Conservation (phyloP, 768 basidiomycete species). For the Leccinum imitatum region DNA sequence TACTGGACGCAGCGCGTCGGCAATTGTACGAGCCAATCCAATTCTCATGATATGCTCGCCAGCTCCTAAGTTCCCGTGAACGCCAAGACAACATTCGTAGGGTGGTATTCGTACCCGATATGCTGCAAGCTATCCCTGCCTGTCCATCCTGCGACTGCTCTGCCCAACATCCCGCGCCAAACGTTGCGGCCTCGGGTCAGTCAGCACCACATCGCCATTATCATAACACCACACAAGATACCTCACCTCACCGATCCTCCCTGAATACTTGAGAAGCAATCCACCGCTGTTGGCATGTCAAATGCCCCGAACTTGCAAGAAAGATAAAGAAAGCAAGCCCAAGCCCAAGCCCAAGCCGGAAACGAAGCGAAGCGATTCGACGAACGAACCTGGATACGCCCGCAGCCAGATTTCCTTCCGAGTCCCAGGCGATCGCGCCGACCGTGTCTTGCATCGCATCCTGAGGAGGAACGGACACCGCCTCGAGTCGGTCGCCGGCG, state of each 20-base stretch:
- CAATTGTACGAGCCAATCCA: slow-evolving; percentile 54
- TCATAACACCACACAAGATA: neutral
- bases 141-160: slow-evolving; percentile 29
- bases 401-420: slow-evolving; percentile 50
- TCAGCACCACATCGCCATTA: neutral
- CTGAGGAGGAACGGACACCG: slow-evolving; percentile 12
- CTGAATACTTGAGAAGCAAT: slow-evolving; percentile 71
- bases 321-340: neutral
- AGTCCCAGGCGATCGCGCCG: slow-evolving; percentile 65
- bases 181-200: slow-evolving; percentile 56
- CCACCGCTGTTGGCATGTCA: slow-evolving; percentile 56
- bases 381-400: slow-evolving; percentile 71
- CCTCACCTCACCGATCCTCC: slow-evolving; percentile 72
- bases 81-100: neutral
- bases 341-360: neutral
- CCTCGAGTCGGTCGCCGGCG: neutral
- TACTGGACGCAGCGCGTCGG: slow-evolving; percentile 39
- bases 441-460: slow-evolving; percentile 71
- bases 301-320: neutral
- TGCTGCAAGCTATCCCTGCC: slow-evolving; percentile 60
- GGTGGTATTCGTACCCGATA: slow-evolving; percentile 44
- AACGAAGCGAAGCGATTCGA: neutral
- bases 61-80: slow-evolving; percentile 45
- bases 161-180: slow-evolving; percentile 80
- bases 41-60: slow-evolving; percentile 69